Conservation (phyloP, 2,329 filamentous ascomycete species). For the Diaporthe destruens region DNA sequence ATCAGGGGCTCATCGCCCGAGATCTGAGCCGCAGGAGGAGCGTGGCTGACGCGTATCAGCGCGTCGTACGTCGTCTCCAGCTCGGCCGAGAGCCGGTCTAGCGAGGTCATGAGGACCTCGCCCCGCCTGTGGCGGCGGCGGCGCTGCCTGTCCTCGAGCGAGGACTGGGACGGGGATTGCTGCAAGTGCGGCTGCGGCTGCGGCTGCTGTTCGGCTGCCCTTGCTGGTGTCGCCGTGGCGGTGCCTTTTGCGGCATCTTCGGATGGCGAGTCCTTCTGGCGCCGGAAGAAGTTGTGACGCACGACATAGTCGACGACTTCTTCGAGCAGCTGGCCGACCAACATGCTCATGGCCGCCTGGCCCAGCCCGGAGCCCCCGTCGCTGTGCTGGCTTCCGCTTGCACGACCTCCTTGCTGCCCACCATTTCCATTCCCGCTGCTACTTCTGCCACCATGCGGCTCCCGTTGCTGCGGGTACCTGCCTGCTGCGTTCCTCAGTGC, state of each 20-base stretch:
- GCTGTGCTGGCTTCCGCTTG: not conserved
- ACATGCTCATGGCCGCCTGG: slow-evolving; percentile 15
- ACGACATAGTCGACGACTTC: slow-evolving; percentile 27
- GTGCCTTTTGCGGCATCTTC: not conserved
- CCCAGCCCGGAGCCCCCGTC: slow-evolving; percentile 2
- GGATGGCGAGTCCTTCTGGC: not conserved
- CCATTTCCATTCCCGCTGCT: not conserved
- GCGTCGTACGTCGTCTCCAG: slow-evolving; percentile 28
- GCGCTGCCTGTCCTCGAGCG: slow-evolving; percentile 16
- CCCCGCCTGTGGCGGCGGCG: slow-evolving; percentile 17
- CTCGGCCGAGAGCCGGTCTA: slow-evolving; percentile 30
- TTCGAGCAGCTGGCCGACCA: slow-evolving; percentile 22
- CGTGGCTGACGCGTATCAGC: slow-evolving; percentile 11
- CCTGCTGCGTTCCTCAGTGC: slow-evolving; percentile 11
- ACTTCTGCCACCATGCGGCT: not conserved
- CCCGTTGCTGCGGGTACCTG: slow-evolving; percentile 1
- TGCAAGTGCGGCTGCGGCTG: not conserved
- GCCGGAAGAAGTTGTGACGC: slow-evolving; percentile 33
- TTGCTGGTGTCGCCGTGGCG: not conserved
- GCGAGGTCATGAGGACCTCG: slow-evolving; percentile 24
- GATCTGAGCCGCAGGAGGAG: not conserved
- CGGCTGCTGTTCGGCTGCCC: not conserved
- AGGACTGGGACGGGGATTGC: slow-evolving; percentile 20
- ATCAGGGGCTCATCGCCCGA: not conserved
- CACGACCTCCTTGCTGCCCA: not conserved